These are phyloP conservation scores for Chenopodium quinoa DNA, from an alignment of 148 eudicot species.

Conservation along the genomic window DNA sequence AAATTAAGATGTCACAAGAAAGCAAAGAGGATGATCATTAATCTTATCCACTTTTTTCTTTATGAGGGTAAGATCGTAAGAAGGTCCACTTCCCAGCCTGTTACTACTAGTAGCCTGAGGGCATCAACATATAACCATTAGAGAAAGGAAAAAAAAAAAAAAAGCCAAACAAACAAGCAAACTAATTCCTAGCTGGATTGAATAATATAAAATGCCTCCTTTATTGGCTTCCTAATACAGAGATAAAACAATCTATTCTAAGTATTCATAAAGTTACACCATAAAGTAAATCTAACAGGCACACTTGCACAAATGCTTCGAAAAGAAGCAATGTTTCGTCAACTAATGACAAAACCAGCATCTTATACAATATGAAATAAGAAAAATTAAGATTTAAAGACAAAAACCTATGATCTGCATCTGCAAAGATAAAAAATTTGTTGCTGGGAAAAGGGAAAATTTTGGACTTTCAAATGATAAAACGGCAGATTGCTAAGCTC, in stretches of 20 bases:
- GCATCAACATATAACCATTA: background rate
- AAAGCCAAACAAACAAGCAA: no score
- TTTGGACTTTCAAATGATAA: background rate
- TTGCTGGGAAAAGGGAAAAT: background rate
- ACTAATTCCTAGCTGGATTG: background rate
- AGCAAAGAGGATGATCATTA: background rate
- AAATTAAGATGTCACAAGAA: background rate
- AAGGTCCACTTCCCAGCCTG: background rate
- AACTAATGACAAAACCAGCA: background rate
- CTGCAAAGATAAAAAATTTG: background rate
- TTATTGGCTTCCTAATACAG: background rate
- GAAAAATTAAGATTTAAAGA: no score
- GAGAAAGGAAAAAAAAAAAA: background rate
- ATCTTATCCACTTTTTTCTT: background rate
- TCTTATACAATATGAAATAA: background rate
- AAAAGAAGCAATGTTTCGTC: background rate
- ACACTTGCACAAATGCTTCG: background rate
- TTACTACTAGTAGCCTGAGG: background rate
- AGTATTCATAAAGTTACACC: background rate
- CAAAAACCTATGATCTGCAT: background rate
- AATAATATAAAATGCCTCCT: background rate
- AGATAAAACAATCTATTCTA: background rate
- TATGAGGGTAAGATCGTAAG: background rate
- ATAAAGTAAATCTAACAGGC: background rate
- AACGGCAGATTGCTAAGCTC: background rate